Evolutionary conservation across 495 filamentous ascomycete genomes (phyloP).

Genomic region (Aspergillus incahuasiensis): DNA sequence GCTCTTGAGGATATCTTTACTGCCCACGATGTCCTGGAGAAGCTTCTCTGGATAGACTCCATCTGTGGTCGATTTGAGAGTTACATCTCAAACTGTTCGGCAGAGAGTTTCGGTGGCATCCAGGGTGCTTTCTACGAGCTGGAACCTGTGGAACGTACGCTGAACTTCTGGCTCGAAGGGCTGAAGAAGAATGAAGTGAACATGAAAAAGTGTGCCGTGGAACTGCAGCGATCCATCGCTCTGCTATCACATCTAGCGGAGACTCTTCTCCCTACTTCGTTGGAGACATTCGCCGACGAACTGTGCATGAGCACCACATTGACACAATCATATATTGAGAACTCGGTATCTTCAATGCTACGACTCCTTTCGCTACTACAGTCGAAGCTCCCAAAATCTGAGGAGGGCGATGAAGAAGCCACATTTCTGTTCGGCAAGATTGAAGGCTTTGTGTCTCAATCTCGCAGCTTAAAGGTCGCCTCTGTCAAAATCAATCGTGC

Average conservation of each 20-base stretch:
- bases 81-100: constrained; percentile 66
- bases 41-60: constrained; percentile 75
- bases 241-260: constrained; percentile 81
- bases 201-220: constrained; percentile 69
- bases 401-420: constrained; percentile 54
- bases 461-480: constrained; percentile 79
- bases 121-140: constrained; percentile 80
- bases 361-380: constrained; percentile 61
- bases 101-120: constrained; percentile 70
- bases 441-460: constrained; percentile 67
- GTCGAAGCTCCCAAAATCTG: constrained; percentile 45
- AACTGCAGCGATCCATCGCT: constrained; percentile 75
- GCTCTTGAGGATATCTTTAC: constrained; percentile 70
- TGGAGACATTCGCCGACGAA: constrained; percentile 77
- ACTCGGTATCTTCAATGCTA: constrained; percentile 62
- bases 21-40: constrained; percentile 75
- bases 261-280: constrained; percentile 64
- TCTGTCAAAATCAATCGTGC: constrained; percentile 72
- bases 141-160: constrained; percentile 83
- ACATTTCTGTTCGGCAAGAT: constrained; percentile 63
- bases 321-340: constrained; percentile 82
- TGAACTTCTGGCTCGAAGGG: constrained; percentile 85
- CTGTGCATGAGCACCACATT: constrained; percentile 66
- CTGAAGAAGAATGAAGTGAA: constrained; percentile 83
- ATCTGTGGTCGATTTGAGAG: constrained; percentile 82